These are phyloP conservation scores for Rhizomucor miehei DNA, from an alignment of 371 early-diverging fungal genomes.

Conservation along the genomic window DNA sequence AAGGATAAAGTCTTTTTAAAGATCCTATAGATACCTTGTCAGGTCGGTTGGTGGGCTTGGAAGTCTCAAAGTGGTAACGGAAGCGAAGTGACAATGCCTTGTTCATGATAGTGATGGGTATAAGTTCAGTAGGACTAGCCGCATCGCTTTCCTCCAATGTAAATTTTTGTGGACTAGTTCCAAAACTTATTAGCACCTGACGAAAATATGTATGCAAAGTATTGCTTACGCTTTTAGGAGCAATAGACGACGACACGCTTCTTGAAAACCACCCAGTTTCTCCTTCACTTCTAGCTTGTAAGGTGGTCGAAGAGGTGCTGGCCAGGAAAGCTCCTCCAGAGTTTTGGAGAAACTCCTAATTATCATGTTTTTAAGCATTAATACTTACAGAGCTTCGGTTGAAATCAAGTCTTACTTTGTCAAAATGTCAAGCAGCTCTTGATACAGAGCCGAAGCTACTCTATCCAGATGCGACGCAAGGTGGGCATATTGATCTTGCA, in stretches of 20 bases:
- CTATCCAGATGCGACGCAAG: constrained; percentile 23
- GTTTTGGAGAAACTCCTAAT: constrained; percentile 43
- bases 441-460: constrained; percentile 26
- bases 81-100: constrained; percentile 67
- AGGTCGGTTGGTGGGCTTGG: constrained; percentile 73
- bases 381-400: too few relatives aligned
- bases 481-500: constrained; percentile 10
- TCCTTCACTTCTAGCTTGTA: constrained; percentile 32
- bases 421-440: constrained; percentile 37
- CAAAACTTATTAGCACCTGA: neutral
- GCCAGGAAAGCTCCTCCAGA: constrained; percentile 52
- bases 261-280: constrained; percentile 38
- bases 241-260: constrained; percentile 37
- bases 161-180: constrained; percentile 9
- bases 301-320: constrained; percentile 44
- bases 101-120: constrained; percentile 61
- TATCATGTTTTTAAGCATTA: neutral
- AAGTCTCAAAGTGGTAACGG: constrained; percentile 77
- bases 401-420: constrained; percentile 27
- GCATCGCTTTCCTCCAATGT: neutral
- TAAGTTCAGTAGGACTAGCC: neutral
- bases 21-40: too few relatives aligned
- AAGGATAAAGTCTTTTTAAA: neutral
- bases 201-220: neutral
- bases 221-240: constrained; percentile 40